Percentiles rank a stretch among this genome's conserved stretches.
Conservation (phyloP, 257 asterid genomes). For the Misopates orontium region DNA sequence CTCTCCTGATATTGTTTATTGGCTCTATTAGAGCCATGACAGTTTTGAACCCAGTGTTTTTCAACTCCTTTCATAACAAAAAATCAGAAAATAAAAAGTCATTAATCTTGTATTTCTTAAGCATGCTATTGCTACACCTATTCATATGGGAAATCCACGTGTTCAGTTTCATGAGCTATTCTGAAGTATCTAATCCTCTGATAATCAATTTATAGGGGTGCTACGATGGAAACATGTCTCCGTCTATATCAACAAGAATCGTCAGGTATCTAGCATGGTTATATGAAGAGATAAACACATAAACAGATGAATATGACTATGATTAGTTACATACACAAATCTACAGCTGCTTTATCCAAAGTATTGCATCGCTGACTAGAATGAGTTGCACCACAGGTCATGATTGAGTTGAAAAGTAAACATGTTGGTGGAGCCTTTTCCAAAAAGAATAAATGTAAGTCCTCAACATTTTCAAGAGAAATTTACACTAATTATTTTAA, state of each 20-base stretch:
- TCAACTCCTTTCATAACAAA: too few relatives aligned
- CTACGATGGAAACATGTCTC: slow-evolving; percentile 68
- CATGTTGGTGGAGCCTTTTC: slow-evolving; percentile 84
- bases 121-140: neutral
- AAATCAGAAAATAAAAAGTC: neutral
- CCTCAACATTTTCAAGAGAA: slow-evolving; percentile 17
- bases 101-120: neutral
- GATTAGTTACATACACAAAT: neutral
- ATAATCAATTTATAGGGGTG: slow-evolving; percentile 45
- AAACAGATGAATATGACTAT: neutral
- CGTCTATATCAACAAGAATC: slow-evolving; percentile 62
- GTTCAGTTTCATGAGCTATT: neutral
- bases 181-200: slow-evolving; percentile 7
- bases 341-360: neutral
- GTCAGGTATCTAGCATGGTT: slow-evolving; percentile 45
- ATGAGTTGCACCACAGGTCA: slow-evolving; percentile 48
- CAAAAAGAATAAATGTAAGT: slow-evolving; percentile 73
- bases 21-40: neutral
- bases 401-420: slow-evolving; percentile 68
- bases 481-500: neutral
- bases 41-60: neutral
- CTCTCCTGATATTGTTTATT: neutral
- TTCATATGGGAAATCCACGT: neutral
- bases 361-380: slow-evolving; percentile 16
- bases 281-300: neutral